Conservation (phyloP, 805 yeast species). For the Myxozyma sirexii region DNA sequence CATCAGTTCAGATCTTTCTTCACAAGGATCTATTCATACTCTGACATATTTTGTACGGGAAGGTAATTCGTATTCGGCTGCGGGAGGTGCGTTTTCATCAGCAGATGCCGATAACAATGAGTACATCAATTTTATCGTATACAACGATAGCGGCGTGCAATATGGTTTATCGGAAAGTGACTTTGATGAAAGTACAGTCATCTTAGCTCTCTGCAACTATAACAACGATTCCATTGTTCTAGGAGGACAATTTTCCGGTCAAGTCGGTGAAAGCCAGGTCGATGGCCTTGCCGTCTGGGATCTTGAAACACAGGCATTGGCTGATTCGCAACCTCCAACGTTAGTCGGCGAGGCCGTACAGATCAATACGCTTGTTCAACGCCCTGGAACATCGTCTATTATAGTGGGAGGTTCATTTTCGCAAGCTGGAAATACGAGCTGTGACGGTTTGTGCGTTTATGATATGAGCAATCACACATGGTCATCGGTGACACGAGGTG, state of each 20-base stretch:
- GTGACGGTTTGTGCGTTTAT: slow-evolving; percentile 68
- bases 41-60: slow-evolving; percentile 54
- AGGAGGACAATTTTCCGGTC: slow-evolving; percentile 43
- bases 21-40: slow-evolving; percentile 35
- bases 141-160: slow-evolving; percentile 37
- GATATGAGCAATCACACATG: slow-evolving; percentile 59
- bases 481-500: slow-evolving; percentile 47
- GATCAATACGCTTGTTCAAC: slow-evolving; percentile 49
- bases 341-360: slow-evolving; percentile 44
- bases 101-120: slow-evolving; percentile 32
- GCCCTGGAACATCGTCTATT: slow-evolving; percentile 48
- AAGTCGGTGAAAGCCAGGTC: slow-evolving; percentile 35
- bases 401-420: slow-evolving; percentile 76
- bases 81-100: slow-evolving; percentile 60
- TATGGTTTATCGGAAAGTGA: slow-evolving; percentile 34
- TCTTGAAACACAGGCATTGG: slow-evolving; percentile 47
- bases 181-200: slow-evolving; percentile 27
- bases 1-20: neutral
- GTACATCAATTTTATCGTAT: slow-evolving; percentile 40
- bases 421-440: slow-evolving; percentile 57
- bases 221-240: slow-evolving; percentile 35
- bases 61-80: slow-evolving; percentile 44
- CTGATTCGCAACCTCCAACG: slow-evolving; percentile 54
- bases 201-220: slow-evolving; percentile 38
- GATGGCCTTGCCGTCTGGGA: slow-evolving; percentile 59